Conservation (phyloP, 78 protist species). For the Cavenderia fasciculata region DNA sequence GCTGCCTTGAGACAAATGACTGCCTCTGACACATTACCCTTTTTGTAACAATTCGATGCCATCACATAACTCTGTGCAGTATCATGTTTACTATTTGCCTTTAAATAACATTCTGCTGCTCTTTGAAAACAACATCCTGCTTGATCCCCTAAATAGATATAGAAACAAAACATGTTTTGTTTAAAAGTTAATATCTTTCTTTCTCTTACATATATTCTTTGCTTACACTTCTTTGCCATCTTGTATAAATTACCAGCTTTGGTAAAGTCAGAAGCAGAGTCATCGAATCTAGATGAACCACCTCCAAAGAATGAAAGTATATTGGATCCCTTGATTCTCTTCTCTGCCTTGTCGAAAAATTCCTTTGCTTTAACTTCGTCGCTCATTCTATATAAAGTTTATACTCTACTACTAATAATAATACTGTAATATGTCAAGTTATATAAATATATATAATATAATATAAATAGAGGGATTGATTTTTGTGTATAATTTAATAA, state of each 20-base stretch:
- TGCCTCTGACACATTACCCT: constrained; percentile 66
- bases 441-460: too few relatives aligned
- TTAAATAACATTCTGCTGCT: constrained; percentile 68
- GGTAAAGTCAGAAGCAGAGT: constrained; percentile 79
- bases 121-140: constrained; percentile 82
- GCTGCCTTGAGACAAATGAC: constrained; percentile 60
- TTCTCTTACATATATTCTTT: background rate
- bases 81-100: constrained; percentile 75
- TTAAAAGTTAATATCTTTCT: background rate
- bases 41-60: constrained; percentile 81
- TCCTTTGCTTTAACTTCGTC: constrained; percentile 79
- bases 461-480: too few relatives aligned
- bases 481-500: too few relatives aligned
- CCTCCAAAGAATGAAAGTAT: constrained; percentile 28
- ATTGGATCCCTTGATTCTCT: constrained; percentile 47
- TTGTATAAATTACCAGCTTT: constrained; percentile 80
- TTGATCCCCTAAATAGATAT: constrained; percentile 69
- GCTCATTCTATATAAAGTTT: constrained; percentile 50
- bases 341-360: constrained; percentile 82
- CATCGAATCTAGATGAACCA: constrained; percentile 71
- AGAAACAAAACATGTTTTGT: background rate
- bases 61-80: constrained; percentile 70
- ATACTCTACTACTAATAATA: too few relatives aligned
- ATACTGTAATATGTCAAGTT: too few relatives aligned
- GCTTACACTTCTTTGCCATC: constrained; percentile 74